A percentile compares a stretch with the other conserved stretches of the same genome.
Conservation (phyloP, 2,329 filamentous ascomycete genomes). For the Colletotrichum agaves region DNA sequence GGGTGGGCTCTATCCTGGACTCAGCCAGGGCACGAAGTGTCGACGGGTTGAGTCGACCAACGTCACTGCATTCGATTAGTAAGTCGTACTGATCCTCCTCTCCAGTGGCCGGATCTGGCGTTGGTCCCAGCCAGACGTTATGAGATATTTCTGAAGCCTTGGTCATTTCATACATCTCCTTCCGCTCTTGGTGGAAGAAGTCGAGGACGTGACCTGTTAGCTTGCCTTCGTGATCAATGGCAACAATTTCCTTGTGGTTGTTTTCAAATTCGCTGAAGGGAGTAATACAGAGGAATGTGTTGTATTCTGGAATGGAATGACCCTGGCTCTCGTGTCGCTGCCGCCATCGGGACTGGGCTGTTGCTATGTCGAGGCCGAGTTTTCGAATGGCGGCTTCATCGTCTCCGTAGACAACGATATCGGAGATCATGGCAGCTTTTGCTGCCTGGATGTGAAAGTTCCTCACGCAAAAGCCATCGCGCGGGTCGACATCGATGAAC, state of each 20-base stretch:
- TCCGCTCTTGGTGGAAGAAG: constrained; percentile 87
- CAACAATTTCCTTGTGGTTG: constrained; percentile 75
- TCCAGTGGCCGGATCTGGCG: constrained; percentile 73
- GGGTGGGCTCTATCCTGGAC: constrained; percentile 52
- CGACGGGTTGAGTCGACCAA: constrained; percentile 79
- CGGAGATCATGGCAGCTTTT: constrained; percentile 87
- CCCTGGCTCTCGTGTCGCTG: constrained; percentile 68
- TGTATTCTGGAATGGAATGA: constrained; percentile 72
- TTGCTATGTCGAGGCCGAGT: constrained; percentile 75
- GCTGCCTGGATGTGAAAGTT: constrained; percentile 97
- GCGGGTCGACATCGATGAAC: constrained; percentile 87
- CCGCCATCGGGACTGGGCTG: constrained; percentile 81
- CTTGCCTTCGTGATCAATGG: constrained; percentile 76
- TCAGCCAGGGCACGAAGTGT: constrained; percentile 72
- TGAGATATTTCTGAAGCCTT: constrained; percentile 86
- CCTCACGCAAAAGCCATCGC: constrained; percentile 91
- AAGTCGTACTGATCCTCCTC: constrained; percentile 79
- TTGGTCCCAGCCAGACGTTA: constrained; percentile 92
- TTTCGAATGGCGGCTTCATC: constrained; percentile 70
- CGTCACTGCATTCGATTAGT: constrained; percentile 88
- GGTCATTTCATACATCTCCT: constrained; percentile 95
- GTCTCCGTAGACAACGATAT: constrained; percentile 92
- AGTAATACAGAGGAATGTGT: constrained; percentile 81
- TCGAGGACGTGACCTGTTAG: constrained; percentile 84
- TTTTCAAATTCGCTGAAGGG: constrained; percentile 79